These are phyloP conservation scores for Verticillium klebahnii DNA, from an alignment of 2,329 filamentous ascomycete genomes.

Conservation along the genomic window DNA sequence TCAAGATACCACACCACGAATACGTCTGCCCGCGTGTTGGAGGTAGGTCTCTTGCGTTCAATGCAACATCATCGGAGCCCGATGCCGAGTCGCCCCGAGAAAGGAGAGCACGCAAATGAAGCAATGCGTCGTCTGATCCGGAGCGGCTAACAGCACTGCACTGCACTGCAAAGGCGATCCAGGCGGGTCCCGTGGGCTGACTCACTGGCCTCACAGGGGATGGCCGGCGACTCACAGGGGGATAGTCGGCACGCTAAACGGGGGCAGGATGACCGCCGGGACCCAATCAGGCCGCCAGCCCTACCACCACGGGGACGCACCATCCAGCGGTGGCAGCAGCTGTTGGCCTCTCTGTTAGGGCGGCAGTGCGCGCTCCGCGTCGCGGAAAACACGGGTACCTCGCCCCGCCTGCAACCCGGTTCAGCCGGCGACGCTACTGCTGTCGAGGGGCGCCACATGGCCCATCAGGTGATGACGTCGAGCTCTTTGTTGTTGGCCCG, in stretches of 20 bases:
- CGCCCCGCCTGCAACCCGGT: neutral
- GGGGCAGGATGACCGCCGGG: neutral
- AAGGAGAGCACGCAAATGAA: too few species aligned
- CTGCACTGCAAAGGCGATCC: too few species aligned
- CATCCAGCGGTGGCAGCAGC: neutral
- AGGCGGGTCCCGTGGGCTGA: neutral
- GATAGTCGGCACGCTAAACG: neutral
- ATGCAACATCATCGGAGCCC: too few species aligned
- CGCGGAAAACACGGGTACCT: neutral
- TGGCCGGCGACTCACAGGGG: neutral
- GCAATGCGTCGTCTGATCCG: too few species aligned
- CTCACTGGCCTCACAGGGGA: neutral
- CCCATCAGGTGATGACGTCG: neutral
- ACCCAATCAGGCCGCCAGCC: neutral
- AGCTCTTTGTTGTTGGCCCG: too few species aligned
- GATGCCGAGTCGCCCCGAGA: too few species aligned
- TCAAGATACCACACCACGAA: too few species aligned
- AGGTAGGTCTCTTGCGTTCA: too few species aligned
- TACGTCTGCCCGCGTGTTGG: too few species aligned
- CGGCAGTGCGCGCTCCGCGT: neutral
- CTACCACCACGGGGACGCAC: neutral
- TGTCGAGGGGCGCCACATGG: neutral
- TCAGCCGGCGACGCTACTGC: neutral
- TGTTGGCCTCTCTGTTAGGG: neutral
- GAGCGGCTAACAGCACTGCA: too few species aligned